phyloP scores from a whole-genome alignment of 805 yeast genomes.

The Middelhovenomyces tepae region DNA sequence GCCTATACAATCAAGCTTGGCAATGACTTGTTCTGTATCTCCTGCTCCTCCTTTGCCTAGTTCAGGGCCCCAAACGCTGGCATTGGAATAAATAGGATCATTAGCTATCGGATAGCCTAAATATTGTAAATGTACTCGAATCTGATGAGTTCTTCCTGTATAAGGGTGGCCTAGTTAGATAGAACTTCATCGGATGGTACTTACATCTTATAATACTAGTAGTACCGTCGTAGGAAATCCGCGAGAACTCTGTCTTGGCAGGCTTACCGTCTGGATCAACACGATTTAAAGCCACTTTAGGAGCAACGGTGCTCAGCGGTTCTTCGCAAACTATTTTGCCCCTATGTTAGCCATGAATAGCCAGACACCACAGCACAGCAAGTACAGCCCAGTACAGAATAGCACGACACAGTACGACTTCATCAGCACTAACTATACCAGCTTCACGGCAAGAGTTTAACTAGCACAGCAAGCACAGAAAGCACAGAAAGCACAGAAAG shows the following conservation, averaged over 20 bases:
- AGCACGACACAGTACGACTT: no score
- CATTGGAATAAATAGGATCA: slow-evolving; percentile 84
- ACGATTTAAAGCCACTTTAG: slow-evolving; percentile 60
- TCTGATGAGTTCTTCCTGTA: slow-evolving; percentile 95
- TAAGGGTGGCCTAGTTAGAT: no score
- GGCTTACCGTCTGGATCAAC: slow-evolving; percentile 56
- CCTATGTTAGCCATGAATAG: no score
- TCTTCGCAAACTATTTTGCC: slow-evolving; percentile 48
- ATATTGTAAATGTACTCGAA: slow-evolving; percentile 83
- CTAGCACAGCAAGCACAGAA: no score
- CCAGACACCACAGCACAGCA: no score
- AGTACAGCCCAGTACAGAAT: no score
- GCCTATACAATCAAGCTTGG: slow-evolving; percentile 54
- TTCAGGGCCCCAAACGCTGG: slow-evolving; percentile 65
- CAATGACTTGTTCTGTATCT: slow-evolving; percentile 40
- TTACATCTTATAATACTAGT: slow-evolving; percentile 70
- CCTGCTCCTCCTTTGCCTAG: slow-evolving; percentile 57
- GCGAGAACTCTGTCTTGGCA: slow-evolving; percentile 62
- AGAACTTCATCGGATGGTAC: no score
- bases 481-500: no score
- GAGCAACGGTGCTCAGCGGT: slow-evolving; percentile 64
- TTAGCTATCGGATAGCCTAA: slow-evolving; percentile 88
- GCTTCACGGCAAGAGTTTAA: no score
- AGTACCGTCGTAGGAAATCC: slow-evolving; percentile 59
- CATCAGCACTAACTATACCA: no score